Base-by-base conservation (phyloP, 306 rosid species). In the Malus fusca region DNA sequence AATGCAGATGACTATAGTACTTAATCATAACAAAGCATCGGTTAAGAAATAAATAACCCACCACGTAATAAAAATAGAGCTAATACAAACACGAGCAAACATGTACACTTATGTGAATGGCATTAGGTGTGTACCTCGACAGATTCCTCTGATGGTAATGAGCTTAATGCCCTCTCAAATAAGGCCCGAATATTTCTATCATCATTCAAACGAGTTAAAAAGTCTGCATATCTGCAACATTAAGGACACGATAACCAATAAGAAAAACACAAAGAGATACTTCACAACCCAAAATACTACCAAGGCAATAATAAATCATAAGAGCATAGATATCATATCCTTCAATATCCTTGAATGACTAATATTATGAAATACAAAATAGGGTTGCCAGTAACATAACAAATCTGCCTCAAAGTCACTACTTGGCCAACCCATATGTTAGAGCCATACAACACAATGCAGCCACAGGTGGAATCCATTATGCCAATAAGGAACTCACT, bases 121-220 rank as follows among this genome's bases (percentile, higher is more conserved):
- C 66, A 56, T 12, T 37, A 56, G 52, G 75, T 66, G 60, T 69
- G 78, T 87, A 89, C 98, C 98, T 95, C 98, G 67, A 88, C 86
- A 9, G 98, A 92, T 66, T 87, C 85, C 66, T 95, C 90, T 22
- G 90, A 87, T 44, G 89, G 93, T 72, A 95, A 90, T 35, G 96
- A 77, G 82, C 98, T 95, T 72, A 95, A 73, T 62, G 98, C 93
- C 75, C 97, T 87, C 87, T 95, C 98, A 79, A 95, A 95, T 71
- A 95, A 87, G 72, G 98, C 98, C n/a, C 97, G 88, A 77, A 95
- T 90, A 77, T 95, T 92, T 84, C 89, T 89, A 84, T 95, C 97
- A 81, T 92, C 98, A 81, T 95, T 95, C 85, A 95, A 83, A 51
- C 96, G 93, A 66, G 90, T 88, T 86, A 95, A 87, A 84, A 95